These are phyloP conservation scores for Boletus semigastroideus DNA, from an alignment of 1,284 basidiomycete species.

Conservation along the genomic window DNA sequence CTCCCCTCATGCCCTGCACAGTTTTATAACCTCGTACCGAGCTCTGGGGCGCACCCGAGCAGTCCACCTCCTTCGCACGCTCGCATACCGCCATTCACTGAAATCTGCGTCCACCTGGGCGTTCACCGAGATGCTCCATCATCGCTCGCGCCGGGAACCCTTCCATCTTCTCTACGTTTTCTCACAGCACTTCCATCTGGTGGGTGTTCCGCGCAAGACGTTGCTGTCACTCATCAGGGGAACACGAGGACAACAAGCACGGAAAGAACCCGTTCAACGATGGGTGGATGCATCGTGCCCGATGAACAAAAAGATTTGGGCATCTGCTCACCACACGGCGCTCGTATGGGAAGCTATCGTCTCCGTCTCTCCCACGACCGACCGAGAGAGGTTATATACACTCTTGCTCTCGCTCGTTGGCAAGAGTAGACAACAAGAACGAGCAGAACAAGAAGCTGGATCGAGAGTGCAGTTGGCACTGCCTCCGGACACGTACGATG, in stretches of 20 bases:
- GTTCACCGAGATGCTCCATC: slow-evolving; percentile 39
- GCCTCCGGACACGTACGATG: slow-evolving; percentile 20
- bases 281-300: slow-evolving; percentile 2
- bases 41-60: slow-evolving; percentile 25
- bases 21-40: slow-evolving; percentile 27
- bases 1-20: slow-evolving; percentile 16
- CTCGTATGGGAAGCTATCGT: slow-evolving; percentile 39
- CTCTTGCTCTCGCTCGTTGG: slow-evolving; percentile 23
- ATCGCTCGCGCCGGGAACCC: slow-evolving; percentile 24
- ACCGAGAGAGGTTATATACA: slow-evolving; percentile 31
- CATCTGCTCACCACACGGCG: slow-evolving; percentile 35
- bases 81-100: slow-evolving; percentile 25
- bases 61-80: slow-evolving; percentile 21
- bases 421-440: slow-evolving; percentile 6
- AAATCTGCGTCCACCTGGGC: slow-evolving; percentile 34
- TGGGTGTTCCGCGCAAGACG: slow-evolving; percentile 35
- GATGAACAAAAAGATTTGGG: slow-evolving; percentile 32
- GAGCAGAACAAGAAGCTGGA: not conserved
- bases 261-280: slow-evolving; percentile 2
- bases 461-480: slow-evolving; percentile 9
- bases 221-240: slow-evolving; percentile 20
- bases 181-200: slow-evolving; percentile 33
- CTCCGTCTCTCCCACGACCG: slow-evolving; percentile 6
- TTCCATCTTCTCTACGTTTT: slow-evolving; percentile 28
- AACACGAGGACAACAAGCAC: slow-evolving; percentile 5